A percentile compares a stretch with the other conserved stretches of the same genome.
Evolutionary conservation across 176 grass and related monocot species (phyloP).

Genomic region (Miscanthus lutarioriparius): DNA sequence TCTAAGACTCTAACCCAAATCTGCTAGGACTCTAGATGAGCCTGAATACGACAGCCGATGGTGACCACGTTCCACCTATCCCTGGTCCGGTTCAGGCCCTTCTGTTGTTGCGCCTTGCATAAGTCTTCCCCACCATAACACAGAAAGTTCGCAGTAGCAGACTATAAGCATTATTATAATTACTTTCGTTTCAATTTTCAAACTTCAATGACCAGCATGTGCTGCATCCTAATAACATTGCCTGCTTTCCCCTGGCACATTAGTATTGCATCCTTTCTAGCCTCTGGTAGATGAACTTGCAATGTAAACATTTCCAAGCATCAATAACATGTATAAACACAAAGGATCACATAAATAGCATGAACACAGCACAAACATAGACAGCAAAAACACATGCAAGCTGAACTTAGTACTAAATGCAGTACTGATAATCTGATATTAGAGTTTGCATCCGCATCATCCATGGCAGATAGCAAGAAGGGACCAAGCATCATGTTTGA

Average conservation of each 20-base stretch:
- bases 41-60: too few species aligned
- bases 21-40: too few species aligned
- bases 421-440: not conserved
- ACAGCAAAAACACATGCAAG: not conserved
- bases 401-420: not conserved
- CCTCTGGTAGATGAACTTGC: not conserved
- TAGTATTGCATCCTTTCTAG: not conserved
- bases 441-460: not conserved
- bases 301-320: not conserved
- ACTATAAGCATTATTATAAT: not conserved
- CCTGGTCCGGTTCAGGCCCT: too few species aligned
- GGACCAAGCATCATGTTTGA: not conserved
- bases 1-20: too few species aligned
- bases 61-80: too few species aligned
- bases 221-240: not conserved
- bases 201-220: not conserved
- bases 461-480: not conserved
- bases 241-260: not conserved
- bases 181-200: not conserved
- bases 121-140: too few species aligned
- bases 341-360: slow-evolving; percentile 14
- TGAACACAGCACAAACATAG: not conserved
- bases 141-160: not conserved
- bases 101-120: too few species aligned
- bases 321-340: not conserved